Evolutionary conservation across 192 early-diverging fungal genomes (phyloP), one percentile per base, ranked within the genome.

Genomic region (Umbelopsis ramanniana): DNA sequence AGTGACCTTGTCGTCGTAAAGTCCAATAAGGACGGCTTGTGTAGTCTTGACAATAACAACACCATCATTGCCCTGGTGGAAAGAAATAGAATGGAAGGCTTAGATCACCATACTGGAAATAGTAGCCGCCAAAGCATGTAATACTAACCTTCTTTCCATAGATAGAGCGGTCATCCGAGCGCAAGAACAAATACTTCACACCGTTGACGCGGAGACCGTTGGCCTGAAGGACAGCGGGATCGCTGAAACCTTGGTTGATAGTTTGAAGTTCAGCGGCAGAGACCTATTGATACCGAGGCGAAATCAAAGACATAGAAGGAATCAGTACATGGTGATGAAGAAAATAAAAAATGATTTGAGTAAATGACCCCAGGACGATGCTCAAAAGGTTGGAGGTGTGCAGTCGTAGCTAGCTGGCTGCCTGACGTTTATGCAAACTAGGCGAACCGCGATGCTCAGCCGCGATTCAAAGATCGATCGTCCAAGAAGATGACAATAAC

Each of bases 21-120:
- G 73, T 43, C 90, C 91, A 69, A 96, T 77, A 45, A 98, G 73
- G 52, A 98, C 80, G 26, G 92, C 87, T 80, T 93, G 90, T 40
- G 81, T 87, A 21, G 95, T 94, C 84, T 96, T 96, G 35, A 85
- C 91, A 66, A 82, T 80, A 76, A 84, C 75, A 73, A 92, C 76
- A 74, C 95, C 95, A 72, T 85, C 87, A 22, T 84, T 70, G 68
- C 84, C 82, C 94, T 95, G 74, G 9, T 24, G 19, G 40, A 43
- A 43, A 43, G 11, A 43, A 43, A 43, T 7, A 43, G 40, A 12
- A 43, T 43, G 1, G 67, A 21, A 50, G 9, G 48, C 48, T 50
- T 57, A 66, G 17, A 38, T 52, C 50, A 68, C 23, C 67, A 8
- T 75, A 63, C 38, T 35, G 37, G 45, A 38, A 26, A 71, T 24